A percentile compares a stretch with the other conserved stretches of the same genome.
phyloP scores from a whole-genome alignment of 202 grass and related monocot genomes.

The Brachypodium distachyon region DNA sequence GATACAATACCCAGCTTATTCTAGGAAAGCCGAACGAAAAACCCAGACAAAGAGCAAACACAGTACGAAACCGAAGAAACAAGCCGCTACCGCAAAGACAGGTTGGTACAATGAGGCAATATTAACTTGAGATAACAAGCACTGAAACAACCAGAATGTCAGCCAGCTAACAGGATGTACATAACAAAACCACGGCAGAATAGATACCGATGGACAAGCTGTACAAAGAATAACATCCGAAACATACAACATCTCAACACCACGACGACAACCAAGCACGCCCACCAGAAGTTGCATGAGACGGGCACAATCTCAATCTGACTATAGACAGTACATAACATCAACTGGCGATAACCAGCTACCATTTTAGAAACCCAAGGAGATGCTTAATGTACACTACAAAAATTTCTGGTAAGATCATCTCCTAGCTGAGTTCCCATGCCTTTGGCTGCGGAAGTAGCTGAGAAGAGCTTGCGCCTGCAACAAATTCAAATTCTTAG shows the following conservation, averaged over 20 bases:
- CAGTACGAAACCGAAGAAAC: no score
- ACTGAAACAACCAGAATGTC: neutral
- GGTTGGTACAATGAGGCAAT: neutral
- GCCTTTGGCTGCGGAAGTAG: constrained; percentile 76
- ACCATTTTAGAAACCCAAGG: neutral
- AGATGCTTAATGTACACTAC: constrained; percentile 31
- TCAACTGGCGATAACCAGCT: neutral
- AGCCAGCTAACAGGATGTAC: neutral
- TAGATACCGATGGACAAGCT: neutral
- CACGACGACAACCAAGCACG: neutral
- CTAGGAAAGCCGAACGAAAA: no score
- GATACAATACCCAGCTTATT: no score
- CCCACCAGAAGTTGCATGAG: neutral
- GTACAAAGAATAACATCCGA: neutral
- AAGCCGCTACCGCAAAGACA: no score
- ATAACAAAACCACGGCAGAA: neutral
- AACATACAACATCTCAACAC: constrained; percentile 21
- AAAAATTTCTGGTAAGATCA: constrained; percentile 19
- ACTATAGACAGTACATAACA: constrained; percentile 19
- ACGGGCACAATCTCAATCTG: constrained; percentile 19
- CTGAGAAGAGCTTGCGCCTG: constrained; percentile 80
- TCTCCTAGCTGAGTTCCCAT: constrained; percentile 60
- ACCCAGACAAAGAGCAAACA: no score
- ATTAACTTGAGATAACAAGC: neutral
- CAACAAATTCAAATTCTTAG: neutral